Conservation (phyloP, 2,329 filamentous ascomycete species). For the Hypoxylon sp. region DNA sequence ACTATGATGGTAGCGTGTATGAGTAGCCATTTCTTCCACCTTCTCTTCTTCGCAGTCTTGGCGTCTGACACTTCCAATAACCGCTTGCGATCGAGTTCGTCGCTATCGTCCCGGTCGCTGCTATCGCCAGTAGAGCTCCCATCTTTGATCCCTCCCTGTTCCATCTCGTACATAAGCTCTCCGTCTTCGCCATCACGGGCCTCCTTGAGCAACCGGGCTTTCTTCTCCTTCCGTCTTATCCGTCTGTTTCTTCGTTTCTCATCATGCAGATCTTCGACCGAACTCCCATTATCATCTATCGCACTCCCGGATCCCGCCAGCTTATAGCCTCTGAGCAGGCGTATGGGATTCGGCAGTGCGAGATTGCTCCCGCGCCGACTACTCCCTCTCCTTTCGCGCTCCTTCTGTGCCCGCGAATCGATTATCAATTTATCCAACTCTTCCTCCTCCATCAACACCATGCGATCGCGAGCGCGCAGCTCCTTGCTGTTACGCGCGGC, state of each 20-base stretch:
- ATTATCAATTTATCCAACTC: slow-evolving; percentile 74
- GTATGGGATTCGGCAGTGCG: slow-evolving; percentile 65
- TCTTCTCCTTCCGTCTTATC: slow-evolving; percentile 67
- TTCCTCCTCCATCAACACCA: slow-evolving; percentile 82
- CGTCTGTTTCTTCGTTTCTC: slow-evolving; percentile 67
- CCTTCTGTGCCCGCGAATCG: slow-evolving; percentile 63
- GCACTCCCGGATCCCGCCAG: slow-evolving; percentile 55
- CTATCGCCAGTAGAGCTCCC: slow-evolving; percentile 75
- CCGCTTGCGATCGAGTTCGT: slow-evolving; percentile 69
- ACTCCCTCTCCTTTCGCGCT: slow-evolving; percentile 63
- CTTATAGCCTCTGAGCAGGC: slow-evolving; percentile 60
- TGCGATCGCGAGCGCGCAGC: slow-evolving; percentile 77
- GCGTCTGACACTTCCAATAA: slow-evolving; percentile 65
- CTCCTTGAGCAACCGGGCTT: slow-evolving; percentile 66
- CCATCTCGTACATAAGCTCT: slow-evolving; percentile 82
- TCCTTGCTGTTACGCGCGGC: slow-evolving; percentile 78
- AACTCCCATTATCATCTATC: slow-evolving; percentile 61
- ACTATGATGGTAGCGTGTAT: slow-evolving; percentile 67
- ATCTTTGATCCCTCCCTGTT: slow-evolving; percentile 80
- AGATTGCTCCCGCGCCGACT: slow-evolving; percentile 63
- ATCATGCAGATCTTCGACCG: slow-evolving; percentile 64
- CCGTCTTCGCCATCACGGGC: slow-evolving; percentile 77
- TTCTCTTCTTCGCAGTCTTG: slow-evolving; percentile 65
- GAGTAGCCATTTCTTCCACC: slow-evolving; percentile 69
- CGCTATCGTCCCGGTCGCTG: slow-evolving; percentile 73